These are phyloP conservation scores for Fagopyrum esculentum DNA, from an alignment of 148 eudicot species.

Conservation along the genomic window DNA sequence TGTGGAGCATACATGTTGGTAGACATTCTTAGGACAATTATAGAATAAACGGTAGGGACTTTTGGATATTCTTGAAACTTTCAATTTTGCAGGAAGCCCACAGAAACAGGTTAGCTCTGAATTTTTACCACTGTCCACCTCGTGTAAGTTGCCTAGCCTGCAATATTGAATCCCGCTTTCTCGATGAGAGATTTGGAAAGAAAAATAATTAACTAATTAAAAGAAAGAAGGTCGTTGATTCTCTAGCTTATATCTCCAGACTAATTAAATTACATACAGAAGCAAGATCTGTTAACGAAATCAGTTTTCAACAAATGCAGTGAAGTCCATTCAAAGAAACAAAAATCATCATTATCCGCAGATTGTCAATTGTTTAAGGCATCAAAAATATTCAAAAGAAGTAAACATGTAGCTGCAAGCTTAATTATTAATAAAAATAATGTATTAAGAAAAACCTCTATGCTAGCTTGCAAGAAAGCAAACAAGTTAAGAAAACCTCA, in stretches of 20 bases:
- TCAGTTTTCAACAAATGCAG: not conserved
- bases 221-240: not conserved
- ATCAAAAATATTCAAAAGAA: not conserved
- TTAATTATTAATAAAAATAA: not conserved
- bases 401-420: not conserved
- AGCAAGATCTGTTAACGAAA: not conserved
- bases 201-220: not conserved
- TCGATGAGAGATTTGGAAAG: not conserved
- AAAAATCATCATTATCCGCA: not conserved
- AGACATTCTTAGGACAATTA: conserved; percentile 32
- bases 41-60: conserved; percentile 35
- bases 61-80: conserved; percentile 33
- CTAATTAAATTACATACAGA: not conserved
- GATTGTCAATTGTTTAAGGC: not conserved
- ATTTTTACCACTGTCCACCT: conserved; percentile 19
- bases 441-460: not conserved
- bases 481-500: not conserved
- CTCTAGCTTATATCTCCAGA: not conserved
- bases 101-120: conserved; percentile 30
- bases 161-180: not conserved
- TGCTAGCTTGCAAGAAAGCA: not conserved
- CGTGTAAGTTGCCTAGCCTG: conserved; percentile 23
- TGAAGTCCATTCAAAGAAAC: not conserved
- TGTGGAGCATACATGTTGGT: conserved; percentile 24
- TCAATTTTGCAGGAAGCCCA: conserved; percentile 38